Base-by-base conservation (phyloP, 2,329 filamentous ascomycete genomes). In the Penicillium sp. region DNA sequence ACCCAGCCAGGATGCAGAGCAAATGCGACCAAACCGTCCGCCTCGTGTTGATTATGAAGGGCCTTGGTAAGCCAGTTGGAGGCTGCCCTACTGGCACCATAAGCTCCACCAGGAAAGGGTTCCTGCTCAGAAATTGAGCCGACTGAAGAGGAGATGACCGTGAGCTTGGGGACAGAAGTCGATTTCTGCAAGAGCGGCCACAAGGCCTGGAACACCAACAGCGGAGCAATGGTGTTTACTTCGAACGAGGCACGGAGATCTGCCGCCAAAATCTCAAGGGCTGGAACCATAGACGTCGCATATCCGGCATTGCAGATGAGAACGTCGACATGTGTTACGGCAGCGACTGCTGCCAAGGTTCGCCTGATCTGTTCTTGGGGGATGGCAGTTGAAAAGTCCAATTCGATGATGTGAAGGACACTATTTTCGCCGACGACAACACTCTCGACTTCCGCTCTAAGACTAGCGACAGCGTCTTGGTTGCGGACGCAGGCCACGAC, bases 271-370 rank as follows among this genome's bases (percentile, higher is more conserved):
- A 53, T 60, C 6, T 35, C 16, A 22, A 80, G 79, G 18, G 78
- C 75, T 14, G 80, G 80, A 4, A 77, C 74, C 57, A 84, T 83
- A 78, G 81, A 80, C n/a, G 76, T 75, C 3, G 78, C 76, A 49
- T 79, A 63, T 46, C 53, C 65, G 11, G 64, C 66, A 31, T 62
- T 64, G 34, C 54, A 59, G 42, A 55, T 54, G 19, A 68, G 62
- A 12, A 58, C 54, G 37, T 58, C 64, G 28, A 61, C 49, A 33
- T 67, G 65, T 13, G 58, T 53, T 38, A 68, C 57, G 4, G 59
- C 61, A 22, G 55, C 57, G 29, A 51, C 58, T 2, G 50, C 51
- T 11, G 58, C 16, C 19, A 53, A 27, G 2, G 14, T 11, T 10
- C 52, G 35, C 12, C 25, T 30, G 22, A 60, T 55, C n/a, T 35